Conservation (phyloP, 139 green algal species). For the Auxenochlorella pyrenoidosa region DNA sequence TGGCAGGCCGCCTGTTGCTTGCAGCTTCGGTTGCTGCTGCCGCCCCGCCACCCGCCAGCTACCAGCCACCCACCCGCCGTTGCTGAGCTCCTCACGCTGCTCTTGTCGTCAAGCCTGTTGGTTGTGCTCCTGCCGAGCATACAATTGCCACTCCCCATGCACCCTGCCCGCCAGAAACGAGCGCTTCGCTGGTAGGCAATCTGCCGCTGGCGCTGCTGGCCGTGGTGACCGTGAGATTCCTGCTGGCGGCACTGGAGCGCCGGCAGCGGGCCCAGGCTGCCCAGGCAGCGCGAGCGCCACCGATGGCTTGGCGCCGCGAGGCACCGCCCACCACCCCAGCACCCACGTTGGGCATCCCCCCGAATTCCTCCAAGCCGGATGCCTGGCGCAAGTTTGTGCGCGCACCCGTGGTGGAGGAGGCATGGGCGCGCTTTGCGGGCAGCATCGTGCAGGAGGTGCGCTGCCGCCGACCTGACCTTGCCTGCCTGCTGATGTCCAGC, state of each 20-base stretch:
- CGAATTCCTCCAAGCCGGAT: constrained; percentile 22
- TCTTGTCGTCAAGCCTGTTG: no score
- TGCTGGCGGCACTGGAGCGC: background rate
- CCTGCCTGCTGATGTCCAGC: no score
- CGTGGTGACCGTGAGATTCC: constrained; percentile 15
- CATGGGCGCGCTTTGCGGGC: constrained; percentile 72
- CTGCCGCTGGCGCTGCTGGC: constrained; percentile 33
- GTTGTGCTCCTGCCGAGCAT: no score
- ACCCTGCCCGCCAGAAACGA: constrained; percentile 42
- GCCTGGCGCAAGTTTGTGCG: constrained; percentile 65
- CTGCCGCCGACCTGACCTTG: background rate
- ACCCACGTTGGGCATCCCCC: constrained; percentile 9
- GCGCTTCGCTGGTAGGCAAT: constrained; percentile 44
- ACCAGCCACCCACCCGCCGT: background rate
- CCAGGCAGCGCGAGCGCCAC: background rate
- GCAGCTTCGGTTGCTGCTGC: background rate
- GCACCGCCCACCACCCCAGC: constrained; percentile 9
- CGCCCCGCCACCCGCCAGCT: background rate
- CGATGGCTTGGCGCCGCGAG: background rate
- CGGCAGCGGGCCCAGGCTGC: background rate
- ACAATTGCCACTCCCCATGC: background rate
- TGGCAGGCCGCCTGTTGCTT: background rate
- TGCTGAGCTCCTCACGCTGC: background rate
- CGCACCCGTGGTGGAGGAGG: constrained; percentile 61
- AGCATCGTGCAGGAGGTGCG: constrained; percentile 78